Evolutionary conservation across 306 rosid genomes (phyloP), one percentile per base, ranked within the genome.

Genomic region (Citrullus amarus): DNA sequence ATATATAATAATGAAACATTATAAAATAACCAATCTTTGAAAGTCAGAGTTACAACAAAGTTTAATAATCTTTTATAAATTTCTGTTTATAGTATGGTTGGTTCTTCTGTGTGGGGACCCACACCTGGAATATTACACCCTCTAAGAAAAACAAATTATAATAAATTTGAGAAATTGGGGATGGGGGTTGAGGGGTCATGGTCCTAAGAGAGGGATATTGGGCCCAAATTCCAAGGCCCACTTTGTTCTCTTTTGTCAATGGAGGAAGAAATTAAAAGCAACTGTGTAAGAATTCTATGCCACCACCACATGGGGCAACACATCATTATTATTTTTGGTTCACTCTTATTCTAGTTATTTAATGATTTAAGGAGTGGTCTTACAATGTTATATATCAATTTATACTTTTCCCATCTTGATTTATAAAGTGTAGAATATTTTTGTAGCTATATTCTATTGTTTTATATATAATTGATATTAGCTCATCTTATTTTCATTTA

Each of bases 141-240:
- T n/a, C 9, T 1, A 8, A 67, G n/a, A 69, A 1, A 16, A 7
- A 7, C 14, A 39, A 69, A 13, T 20, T 10, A 70, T 44, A 43
- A 20, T 8, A 53, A 69, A 68, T 20, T 5, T 16, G 6, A 63
- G 70, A 63, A 63, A 20, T 43, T n/a, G 18, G 54, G 38, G 22
- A 20, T 11, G 38, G 75, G 4, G 48, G 76, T 70, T 70, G 76
- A 43, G 56, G 34, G 55, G 75, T 69, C 75, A 22, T 69, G 30
- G 30, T 69, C 75, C 8, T 20, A 3, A 69, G 56, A 44, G 50
- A 39, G 51, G 32, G 51, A 18, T 18, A 5, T n/a, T 69, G 56
- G 75, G 75, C 75, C 75, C 73, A 67, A 67, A 5, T n/a, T 10
- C n/a, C 6, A 15, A 70, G 58, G 56, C 76, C 58, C 76, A 46